Evolutionary conservation across 2,329 filamentous ascomycete genomes (phyloP).

Genomic region (Talaromyces sp.): DNA sequence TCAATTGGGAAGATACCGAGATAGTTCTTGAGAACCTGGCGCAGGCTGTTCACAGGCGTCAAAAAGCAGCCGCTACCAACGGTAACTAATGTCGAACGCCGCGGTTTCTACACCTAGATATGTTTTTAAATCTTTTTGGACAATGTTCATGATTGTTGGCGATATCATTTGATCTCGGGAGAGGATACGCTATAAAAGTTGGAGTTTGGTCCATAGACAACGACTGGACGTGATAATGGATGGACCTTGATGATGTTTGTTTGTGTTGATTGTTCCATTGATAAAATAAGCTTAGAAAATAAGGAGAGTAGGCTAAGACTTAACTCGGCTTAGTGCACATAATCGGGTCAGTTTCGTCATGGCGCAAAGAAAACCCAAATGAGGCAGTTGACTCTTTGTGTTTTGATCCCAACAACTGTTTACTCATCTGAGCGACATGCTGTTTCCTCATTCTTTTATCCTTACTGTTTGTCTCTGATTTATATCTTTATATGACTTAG

Average conservation of each 20-base stretch:
- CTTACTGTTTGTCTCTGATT: neutral
- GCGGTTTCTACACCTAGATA: neutral
- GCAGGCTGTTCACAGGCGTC: conserved; percentile 71
- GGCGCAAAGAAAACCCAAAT: conserved; percentile 6
- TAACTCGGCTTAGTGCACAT: neutral
- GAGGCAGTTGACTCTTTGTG: conserved; percentile 7
- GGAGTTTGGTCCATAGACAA: neutral
- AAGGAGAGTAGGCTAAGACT: neutral
- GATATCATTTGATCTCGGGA: neutral
- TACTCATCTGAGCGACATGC: neutral
- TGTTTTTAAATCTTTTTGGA: neutral
- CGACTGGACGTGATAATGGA: neutral
- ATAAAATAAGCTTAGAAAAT: conserved; percentile 1
- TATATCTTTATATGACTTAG: neutral
- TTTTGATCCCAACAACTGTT: neutral
- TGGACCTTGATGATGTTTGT: neutral
- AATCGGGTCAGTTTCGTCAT: conserved; percentile 1
- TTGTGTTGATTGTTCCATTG: neutral
- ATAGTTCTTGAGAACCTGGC: conserved; percentile 73
- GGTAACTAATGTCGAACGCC: conserved; percentile 2
- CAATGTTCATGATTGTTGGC: neutral
- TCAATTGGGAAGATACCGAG: conserved; percentile 88
- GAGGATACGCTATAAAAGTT: neutral
- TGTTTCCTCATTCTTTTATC: neutral
- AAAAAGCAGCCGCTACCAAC: conserved; percentile 45